Evolutionary conservation across 2,329 filamentous ascomycete species (phyloP), one percentile per base, ranked within the genome.

Genomic region (Monosporascus sp.): DNA sequence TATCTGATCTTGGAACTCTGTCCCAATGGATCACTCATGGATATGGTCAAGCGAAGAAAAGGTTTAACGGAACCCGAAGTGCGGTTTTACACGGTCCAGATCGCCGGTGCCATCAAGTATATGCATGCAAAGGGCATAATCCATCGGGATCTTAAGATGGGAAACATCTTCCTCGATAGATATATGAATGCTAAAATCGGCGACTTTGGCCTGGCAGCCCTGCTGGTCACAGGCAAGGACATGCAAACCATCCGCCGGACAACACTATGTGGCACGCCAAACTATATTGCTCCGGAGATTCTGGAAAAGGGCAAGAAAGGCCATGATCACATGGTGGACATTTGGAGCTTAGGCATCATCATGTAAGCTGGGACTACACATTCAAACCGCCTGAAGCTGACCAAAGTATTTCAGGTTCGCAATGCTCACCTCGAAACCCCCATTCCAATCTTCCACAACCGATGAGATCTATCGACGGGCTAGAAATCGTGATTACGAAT

Each of bases 181-280:
- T 80, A 91, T 60, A 97, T 99, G 93, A 96, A 99, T 65, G 87
- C 96, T 63, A 99, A 99, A 70, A 90, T 99, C 63, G 94, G 94
- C 45, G 94, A 99, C 70, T 99, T 99, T 73, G 94, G 94, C 3
- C 79, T 99, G 51, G 94, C 94, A 31, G 94, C 95, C 27, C 78
- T 99, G 62, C 78, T 97, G 52, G 85, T 97, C 45, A 95, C 92
- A 9, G 90, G 93, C 66, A 91, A 88, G 68, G 94, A 99, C 65
- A 89, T 90, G 81, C 86, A 85, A 70, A 90, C 83, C 55, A 84
- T 84, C 63, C 84, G 94, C 58, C 83, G 95, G 64, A 97, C 90
- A 25, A 99, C 94, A 6, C 83, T 99, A 54, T 99, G 94, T 63
- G 94, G 94, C 54, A 99, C 94, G 5, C 94, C 94, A 2, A 99